These are phyloP conservation scores for Phaseolus coccineus DNA, from an alignment of 331 rosid species.

Conservation along the genomic window DNA sequence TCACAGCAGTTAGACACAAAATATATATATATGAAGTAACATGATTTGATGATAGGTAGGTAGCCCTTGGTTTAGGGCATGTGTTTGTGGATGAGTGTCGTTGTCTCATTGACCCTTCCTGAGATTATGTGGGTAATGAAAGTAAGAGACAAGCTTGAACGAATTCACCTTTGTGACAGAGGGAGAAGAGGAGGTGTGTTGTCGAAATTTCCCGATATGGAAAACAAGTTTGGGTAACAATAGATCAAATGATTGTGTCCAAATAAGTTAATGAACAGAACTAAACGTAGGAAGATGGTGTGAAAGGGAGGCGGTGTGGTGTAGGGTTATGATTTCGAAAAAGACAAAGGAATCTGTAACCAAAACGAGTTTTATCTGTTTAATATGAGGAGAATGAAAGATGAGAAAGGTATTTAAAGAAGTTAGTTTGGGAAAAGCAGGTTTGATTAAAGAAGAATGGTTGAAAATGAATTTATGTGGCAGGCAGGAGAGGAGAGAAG, in stretches of 20 bases:
- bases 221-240: conserved; percentile 45
- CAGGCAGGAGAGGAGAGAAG: background rate
- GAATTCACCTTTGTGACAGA: conserved; percentile 8
- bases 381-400: too few species aligned
- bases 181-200: conserved; percentile 33
- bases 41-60: background rate
- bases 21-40: background rate
- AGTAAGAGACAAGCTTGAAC: conserved; percentile 19
- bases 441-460: background rate
- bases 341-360: conserved; percentile 57
- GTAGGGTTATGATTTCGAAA: conserved; percentile 9
- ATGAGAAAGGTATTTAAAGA: too few species aligned
- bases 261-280: conserved; percentile 70
- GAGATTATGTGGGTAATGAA: conserved; percentile 28
- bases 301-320: conserved; percentile 42
- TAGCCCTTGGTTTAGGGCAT: background rate
- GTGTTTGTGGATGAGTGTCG: conserved; percentile 12
- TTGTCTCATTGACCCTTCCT: conserved; percentile 41
- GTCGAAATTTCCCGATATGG: conserved; percentile 55
- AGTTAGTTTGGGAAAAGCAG: too few species aligned
- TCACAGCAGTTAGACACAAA: background rate
- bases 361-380: background rate
- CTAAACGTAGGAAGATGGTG: conserved; percentile 51
- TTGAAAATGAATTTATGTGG: conserved; percentile 34
- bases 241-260: conserved; percentile 60